phyloP scores from a whole-genome alignment of 306 rosid genomes.

The Corylus americana region DNA sequence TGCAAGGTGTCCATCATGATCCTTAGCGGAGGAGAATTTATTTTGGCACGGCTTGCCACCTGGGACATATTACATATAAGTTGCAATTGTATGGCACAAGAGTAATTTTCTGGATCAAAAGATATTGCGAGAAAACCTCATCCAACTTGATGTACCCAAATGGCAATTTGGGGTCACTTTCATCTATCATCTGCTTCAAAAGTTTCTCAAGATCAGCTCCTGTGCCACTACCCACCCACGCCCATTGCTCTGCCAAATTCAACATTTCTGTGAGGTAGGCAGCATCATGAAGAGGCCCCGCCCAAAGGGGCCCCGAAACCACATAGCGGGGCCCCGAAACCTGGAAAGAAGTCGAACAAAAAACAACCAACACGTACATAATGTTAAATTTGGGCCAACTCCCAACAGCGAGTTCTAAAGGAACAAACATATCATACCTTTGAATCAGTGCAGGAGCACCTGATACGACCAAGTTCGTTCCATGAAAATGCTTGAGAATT shows the following conservation, averaged over 20 bases:
- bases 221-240: constrained; percentile 65
- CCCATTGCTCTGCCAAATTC: constrained; percentile 74
- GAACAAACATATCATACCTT: constrained; percentile 39
- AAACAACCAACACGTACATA: background rate
- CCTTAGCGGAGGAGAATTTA: constrained; percentile 69
- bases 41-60: constrained; percentile 95
- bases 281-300: constrained; percentile 82
- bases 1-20: constrained; percentile 61
- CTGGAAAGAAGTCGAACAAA: constrained; percentile 32
- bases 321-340: constrained; percentile 51
- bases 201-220: constrained; percentile 74
- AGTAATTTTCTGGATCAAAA: constrained; percentile 3
- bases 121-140: constrained; percentile 52
- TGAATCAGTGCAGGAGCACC: constrained; percentile 67
- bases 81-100: constrained; percentile 10
- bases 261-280: constrained; percentile 66
- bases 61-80: constrained; percentile 23
- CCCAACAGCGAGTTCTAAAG: constrained; percentile 1
- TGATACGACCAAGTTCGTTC: constrained; percentile 69
- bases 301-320: constrained; percentile 98
- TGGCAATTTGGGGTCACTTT: constrained; percentile 80
- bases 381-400: background rate
- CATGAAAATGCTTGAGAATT: constrained; percentile 75
- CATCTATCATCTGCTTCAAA: constrained; percentile 75
- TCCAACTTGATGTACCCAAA: constrained; percentile 90